Base-by-base conservation (phyloP, 116 monocot genomes). In the Zostera marina region DNA sequence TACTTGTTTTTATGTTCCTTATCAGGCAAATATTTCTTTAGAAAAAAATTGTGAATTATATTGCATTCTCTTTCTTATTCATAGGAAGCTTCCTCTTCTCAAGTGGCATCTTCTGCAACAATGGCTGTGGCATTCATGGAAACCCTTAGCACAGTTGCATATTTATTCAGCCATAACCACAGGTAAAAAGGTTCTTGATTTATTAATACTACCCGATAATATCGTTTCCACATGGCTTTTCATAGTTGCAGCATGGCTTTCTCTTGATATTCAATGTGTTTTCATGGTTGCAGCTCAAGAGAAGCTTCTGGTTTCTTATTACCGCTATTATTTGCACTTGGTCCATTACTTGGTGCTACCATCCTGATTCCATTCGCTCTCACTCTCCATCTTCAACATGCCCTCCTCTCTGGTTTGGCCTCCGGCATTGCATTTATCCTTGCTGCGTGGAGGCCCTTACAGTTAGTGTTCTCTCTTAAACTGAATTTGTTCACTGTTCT, bases 41-140 rank as follows among this genome's bases (percentile, higher is more conserved):
- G n/a, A n/a, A n/a, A n/a, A n/a, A n/a, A n/a, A n/a, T 32, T 42
- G 51, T 47, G 23, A 5, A 14, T 22, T 47, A 40, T 64, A 12
- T 58, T 17, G 17, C 60, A 49, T 46, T 56, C 24, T 17, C 52
- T 44, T 25, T 47, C n/a, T 24, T 61, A 15, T 44, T 61, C n/a
- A 48, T 71, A 96, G 96, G 96, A 96, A 80, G 85, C 96, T 0
- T 66, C 73, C 63, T 89, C 96, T 59, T 85, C 96, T 49, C 85
- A 96, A 72, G 96, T 96, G 69, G 96, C 96, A 70, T 89, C 96
- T 54, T 81, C 96, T 21, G 96, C 85, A 11, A 96, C 90, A n/a
- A 68, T 96, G 60, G 89, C 96, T 44, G 89, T 96, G 14, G 89
- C 89, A 45, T 89, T 96, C 72, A 96, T 96, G 96, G 96, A 89